Base-by-base conservation (phyloP, 31 red algal genomes). In the Bonnemaisonia californica region DNA sequence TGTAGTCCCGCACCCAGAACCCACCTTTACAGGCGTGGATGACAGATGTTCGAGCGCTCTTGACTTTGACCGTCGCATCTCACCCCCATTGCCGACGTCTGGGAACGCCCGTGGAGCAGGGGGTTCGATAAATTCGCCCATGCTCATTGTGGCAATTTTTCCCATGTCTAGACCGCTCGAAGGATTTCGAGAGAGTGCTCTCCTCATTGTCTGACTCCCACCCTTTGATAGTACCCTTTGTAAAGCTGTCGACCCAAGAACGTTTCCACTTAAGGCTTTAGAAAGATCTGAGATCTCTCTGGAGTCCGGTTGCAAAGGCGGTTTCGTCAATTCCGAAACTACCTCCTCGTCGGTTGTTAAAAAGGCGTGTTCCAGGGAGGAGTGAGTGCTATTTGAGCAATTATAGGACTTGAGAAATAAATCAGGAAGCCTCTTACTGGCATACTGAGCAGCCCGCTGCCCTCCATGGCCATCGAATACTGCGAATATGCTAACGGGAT, bases 381-480 rank as follows among this genome's bases (percentile, higher is more conserved):
- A 56, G 21, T 23, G 29, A 2, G 79, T 26, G 32, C 37, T 69
- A 24, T 74, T 73, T 2, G 41, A 40, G 58, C 22, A 36, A 45
- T 38, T 29, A 55, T 79, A 77, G 30, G 74, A 28, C 24, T 68
- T 62, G 22, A 89, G 26, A 38, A 84, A 59, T 12, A 74, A 38
- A 12, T 70, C 40, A 34, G 74, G 79, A 36, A 95, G 67, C 18
- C 79, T 23, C 9, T 85, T 38, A 60, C 75, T 77, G 33, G 80
- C 86, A 4, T 76, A 84, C n/a, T 95, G 78, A 18, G 92, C 67
- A 33, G 84, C 86, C 13, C 74, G 41, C 13, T 57, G 60, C 3
- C 92, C 92, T 31, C 92, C 92, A 57, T 95, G 92, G 31, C 92
- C 92, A 64, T 95, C 92, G 68, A 89, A 95, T 18, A 95, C 81